phyloP scores from a whole-genome alignment of 345 rosid genomes.

The Eucalyptus polyanthemos region DNA sequence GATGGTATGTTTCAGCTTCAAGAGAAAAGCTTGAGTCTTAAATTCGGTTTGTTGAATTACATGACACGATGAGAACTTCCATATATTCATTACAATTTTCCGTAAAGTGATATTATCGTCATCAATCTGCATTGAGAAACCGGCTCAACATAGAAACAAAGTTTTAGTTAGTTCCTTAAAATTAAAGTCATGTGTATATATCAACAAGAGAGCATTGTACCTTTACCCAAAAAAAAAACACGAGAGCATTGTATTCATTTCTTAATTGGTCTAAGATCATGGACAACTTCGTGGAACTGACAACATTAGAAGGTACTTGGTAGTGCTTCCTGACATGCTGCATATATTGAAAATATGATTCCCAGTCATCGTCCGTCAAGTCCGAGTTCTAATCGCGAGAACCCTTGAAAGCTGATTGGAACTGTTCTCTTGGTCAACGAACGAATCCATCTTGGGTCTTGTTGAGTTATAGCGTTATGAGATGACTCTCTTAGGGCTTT shows the following conservation, averaged over 20 bases:
- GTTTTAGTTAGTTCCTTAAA: neutral
- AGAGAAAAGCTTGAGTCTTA: neutral
- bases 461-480: neutral
- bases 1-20: neutral
- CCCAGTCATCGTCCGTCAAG: neutral
- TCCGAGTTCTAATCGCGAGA: neutral
- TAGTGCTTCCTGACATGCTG: neutral
- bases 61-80: neutral
- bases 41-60: neutral
- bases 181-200: neutral
- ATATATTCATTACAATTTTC: neutral
- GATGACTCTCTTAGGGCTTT: neutral
- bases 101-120: neutral
- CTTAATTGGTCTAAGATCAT: neutral
- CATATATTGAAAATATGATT: neutral
- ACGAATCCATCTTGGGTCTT: neutral
- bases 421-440: neutral
- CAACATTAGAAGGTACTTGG: neutral
- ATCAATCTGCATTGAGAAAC: neutral
- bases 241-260: neutral
- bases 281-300: neutral
- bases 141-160: neutral
- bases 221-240: too few species aligned
- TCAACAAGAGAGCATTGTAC: neutral
- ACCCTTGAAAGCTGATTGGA: neutral